A percentile compares a stretch with the other conserved stretches of the same genome.
Conservation (phyloP, 257 asterid species). For the Nicotiana knightiana region DNA sequence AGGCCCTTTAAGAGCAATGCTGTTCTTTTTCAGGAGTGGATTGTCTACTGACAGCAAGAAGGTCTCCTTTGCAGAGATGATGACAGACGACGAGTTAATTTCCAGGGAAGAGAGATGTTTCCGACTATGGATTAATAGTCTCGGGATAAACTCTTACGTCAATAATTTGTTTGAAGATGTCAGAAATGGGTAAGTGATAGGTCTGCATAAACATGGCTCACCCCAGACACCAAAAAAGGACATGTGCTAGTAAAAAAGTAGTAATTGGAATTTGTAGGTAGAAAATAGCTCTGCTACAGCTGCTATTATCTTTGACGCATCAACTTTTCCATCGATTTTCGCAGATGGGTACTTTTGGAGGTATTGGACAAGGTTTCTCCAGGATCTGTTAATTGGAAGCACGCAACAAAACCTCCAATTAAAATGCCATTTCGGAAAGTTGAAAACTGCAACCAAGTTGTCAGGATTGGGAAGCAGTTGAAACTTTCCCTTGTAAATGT, state of each 20-base stretch:
- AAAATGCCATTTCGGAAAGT: slow-evolving; percentile 94
- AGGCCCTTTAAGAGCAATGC: background rate
- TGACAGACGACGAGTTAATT: slow-evolving; percentile 85
- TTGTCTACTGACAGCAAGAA: slow-evolving; percentile 83
- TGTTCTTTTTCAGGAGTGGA: slow-evolving; percentile 62
- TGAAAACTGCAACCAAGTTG: slow-evolving; percentile 94
- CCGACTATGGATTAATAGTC: slow-evolving; percentile 95
- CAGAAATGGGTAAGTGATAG: slow-evolving; percentile 69
- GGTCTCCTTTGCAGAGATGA: slow-evolving; percentile 87
- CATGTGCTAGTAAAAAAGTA: background rate
- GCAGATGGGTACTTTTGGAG: slow-evolving; percentile 89
- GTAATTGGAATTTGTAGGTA: background rate
- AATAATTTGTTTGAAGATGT: slow-evolving; percentile 94
- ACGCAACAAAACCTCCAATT: slow-evolving; percentile 91
- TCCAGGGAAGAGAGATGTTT: slow-evolving; percentile 99
- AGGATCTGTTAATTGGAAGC: slow-evolving; percentile 87
- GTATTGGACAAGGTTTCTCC: slow-evolving; percentile 79
- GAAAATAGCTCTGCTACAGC: background rate
- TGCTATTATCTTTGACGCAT: background rate
- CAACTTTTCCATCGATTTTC: background rate
- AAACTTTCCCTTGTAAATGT: slow-evolving; percentile 90
- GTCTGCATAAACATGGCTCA: background rate
- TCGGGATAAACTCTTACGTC: slow-evolving; percentile 73
- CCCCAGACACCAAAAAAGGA: background rate
- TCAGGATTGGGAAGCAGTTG: slow-evolving; percentile 72